Conservation (phyloP, 1,139 yeast species). For the Magnusiomyces suaveolens region DNA sequence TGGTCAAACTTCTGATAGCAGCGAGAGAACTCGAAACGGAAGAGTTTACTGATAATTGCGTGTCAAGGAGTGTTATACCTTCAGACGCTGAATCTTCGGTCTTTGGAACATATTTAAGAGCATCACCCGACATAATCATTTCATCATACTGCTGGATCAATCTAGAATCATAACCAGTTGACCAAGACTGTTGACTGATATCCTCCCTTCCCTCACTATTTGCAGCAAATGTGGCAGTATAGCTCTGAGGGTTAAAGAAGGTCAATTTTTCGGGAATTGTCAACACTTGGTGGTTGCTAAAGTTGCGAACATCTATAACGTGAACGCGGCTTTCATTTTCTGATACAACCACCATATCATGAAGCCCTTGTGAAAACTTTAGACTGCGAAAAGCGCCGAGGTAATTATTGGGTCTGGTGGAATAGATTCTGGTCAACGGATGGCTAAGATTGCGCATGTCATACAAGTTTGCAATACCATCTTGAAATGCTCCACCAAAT, state of each 20-base stretch:
- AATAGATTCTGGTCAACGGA: conserved; percentile 33
- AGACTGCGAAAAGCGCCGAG: conserved; percentile 57
- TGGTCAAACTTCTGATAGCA: no score
- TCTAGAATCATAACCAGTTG: not conserved
- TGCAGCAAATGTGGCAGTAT: no score
- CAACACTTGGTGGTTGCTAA: conserved; percentile 66
- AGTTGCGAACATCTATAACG: conserved; percentile 64
- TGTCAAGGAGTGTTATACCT: not conserved
- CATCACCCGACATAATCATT: conserved; percentile 13
- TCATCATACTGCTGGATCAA: conserved; percentile 8
- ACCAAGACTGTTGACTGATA: not conserved
- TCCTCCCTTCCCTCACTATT: no score
- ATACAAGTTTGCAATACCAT: conserved; percentile 67
- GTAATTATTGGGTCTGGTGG: conserved; percentile 28
- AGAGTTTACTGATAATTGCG: not conserved
- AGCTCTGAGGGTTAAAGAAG: no score
- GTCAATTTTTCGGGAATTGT: conserved; percentile 7
- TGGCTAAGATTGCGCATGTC: conserved; percentile 53
- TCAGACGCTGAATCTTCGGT: not conserved
- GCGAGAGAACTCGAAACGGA: not conserved
- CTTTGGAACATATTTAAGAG: not conserved
- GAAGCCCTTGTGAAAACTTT: conserved; percentile 62
- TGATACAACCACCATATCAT: conserved; percentile 63
- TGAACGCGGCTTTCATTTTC: conserved; percentile 87
- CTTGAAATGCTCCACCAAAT: conserved; percentile 77